Conservation (phyloP, 305 asterid genomes). For the Solanum hybrid region DNA sequence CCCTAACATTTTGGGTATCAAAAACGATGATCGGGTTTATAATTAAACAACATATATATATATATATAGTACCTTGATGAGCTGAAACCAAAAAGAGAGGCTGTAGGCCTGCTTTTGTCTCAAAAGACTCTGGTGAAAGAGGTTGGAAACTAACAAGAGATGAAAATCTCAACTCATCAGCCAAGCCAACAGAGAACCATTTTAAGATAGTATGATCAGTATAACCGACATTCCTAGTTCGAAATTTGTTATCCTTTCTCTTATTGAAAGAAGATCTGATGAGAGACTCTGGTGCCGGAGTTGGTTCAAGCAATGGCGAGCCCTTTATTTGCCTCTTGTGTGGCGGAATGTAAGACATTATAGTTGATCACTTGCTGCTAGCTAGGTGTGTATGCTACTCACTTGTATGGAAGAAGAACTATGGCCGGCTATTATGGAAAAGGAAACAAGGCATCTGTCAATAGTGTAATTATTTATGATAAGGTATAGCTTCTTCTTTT, state of each 20-base stretch:
- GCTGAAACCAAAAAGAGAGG: not conserved
- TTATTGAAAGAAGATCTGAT: not conserved
- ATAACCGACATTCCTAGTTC: not conserved
- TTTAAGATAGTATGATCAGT: not conserved
- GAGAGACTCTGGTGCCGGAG: not conserved
- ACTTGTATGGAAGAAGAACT: no score
- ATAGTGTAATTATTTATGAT: no score
- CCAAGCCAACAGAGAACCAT: not conserved
- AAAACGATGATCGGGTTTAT: no score
- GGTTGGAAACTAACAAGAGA: not conserved
- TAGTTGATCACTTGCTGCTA: not conserved
- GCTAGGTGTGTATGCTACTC: not conserved
- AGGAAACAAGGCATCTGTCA: no score
- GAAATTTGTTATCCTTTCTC: not conserved
- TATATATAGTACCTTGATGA: not conserved
- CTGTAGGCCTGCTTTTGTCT: not conserved
- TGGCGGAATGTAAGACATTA: not conserved
- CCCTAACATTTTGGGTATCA: no score
- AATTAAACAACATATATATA: no score
- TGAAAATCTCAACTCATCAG: not conserved
- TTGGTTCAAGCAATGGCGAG: not conserved
- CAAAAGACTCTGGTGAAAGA: not conserved
- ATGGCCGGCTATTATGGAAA: no score
- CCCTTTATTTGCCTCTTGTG: not conserved
- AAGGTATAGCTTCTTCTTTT: no score